These are phyloP conservation scores for Volvariella surrecta DNA, from an alignment of 1,284 basidiomycete species.

Conservation along the genomic window DNA sequence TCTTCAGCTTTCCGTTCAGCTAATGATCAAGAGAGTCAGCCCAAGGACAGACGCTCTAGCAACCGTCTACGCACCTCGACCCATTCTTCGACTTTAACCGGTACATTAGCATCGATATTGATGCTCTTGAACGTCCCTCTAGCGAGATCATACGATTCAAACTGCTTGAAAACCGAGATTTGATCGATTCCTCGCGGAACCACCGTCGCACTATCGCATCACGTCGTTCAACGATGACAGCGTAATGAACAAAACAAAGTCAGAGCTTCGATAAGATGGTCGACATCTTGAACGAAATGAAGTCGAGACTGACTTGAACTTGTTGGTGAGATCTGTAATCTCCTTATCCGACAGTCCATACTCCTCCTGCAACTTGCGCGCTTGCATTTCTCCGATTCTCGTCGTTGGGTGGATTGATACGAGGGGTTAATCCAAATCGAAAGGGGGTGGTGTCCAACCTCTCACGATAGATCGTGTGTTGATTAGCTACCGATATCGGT, in stretches of 20 bases:
- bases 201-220: too few relatives aligned
- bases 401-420: too few relatives aligned
- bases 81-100: conserved; percentile 97
- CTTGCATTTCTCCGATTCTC: conserved; percentile 52
- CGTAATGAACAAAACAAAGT: neutral
- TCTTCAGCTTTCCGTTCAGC: conserved; percentile 78
- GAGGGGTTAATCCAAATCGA: too few relatives aligned
- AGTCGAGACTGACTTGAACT: conserved; percentile 77
- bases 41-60: conserved; percentile 2
- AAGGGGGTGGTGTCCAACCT: too few relatives aligned
- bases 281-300: neutral
- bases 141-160: conserved; percentile 87
- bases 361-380: conserved; percentile 85
- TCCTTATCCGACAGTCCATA: conserved; percentile 88
- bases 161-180: too few relatives aligned
- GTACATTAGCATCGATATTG: conserved; percentile 89
- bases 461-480: too few relatives aligned
- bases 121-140: conserved; percentile 92
- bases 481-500: too few relatives aligned
- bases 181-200: too few relatives aligned
- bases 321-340: conserved; percentile 87
- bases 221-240: too few relatives aligned
- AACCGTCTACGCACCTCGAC: conserved; percentile 76
- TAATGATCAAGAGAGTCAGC: conserved; percentile 20
- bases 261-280: neutral